phyloP scores from a whole-genome alignment of 805 yeast species.

The Wickerhamiella sergipiensis region DNA sequence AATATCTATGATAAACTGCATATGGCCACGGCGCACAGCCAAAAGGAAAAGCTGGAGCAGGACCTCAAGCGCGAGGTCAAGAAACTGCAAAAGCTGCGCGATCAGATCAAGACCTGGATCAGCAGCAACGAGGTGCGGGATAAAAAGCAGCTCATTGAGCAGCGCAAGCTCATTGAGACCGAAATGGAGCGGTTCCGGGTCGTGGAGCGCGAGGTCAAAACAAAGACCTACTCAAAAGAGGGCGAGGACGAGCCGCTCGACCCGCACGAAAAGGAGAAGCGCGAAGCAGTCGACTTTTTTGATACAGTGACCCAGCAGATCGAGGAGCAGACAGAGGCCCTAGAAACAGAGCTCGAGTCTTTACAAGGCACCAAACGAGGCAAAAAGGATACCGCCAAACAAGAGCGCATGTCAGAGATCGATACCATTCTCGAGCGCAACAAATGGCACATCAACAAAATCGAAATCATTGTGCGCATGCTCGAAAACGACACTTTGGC shows the following conservation, averaged over 20 bases:
- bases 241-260: conserved; percentile 45
- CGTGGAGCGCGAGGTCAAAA: conserved; percentile 83
- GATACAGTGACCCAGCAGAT: conserved; percentile 64
- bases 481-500: conserved; percentile 71
- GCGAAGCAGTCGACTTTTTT: conserved; percentile 57
- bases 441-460: conserved; percentile 58
- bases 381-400: conserved; percentile 43
- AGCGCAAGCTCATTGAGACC: conserved; percentile 45
- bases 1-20: conserved; percentile 74
- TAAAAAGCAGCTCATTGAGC: conserved; percentile 66
- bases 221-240: conserved; percentile 87
- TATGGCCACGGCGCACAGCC: conserved; percentile 68
- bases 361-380: conserved; percentile 43
- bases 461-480: conserved; percentile 65
- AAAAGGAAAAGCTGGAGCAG: conserved; percentile 78
- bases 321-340: conserved; percentile 63
- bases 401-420: conserved; percentile 46
- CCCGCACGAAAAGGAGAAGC: conserved; percentile 69
- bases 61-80: conserved; percentile 92
- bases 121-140: conserved; percentile 85
- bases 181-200: conserved; percentile 94
- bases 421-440: conserved; percentile 58
- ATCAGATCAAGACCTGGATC: conserved; percentile 91
- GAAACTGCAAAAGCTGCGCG: conserved; percentile 83
- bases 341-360: conserved; percentile 57